Conservation (phyloP, 2,329 filamentous ascomycete genomes). For the Aureobasidium lini region DNA sequence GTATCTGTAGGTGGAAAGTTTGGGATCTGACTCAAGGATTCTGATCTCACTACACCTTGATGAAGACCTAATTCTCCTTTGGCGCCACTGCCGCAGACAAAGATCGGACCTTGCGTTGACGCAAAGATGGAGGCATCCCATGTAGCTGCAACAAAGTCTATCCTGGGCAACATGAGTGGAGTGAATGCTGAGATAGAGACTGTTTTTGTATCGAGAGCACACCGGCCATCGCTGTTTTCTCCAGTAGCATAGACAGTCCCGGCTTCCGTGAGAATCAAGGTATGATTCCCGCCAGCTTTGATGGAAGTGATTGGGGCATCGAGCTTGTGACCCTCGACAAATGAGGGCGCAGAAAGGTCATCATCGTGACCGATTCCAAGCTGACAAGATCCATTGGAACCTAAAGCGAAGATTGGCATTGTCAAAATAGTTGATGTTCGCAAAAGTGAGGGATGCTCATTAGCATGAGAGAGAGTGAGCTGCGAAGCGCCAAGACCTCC, state of each 20-base stretch:
- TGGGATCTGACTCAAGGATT: conserved; percentile 41
- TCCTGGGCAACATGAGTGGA: not conserved
- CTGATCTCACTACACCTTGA: conserved; percentile 20
- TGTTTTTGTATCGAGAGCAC: conserved; percentile 22
- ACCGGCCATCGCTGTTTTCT: conserved; percentile 44
- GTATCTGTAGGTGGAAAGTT: conserved; percentile 57
- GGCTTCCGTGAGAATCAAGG: conserved; percentile 57
- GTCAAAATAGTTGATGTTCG: not conserved
- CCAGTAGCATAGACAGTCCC: conserved; percentile 61
- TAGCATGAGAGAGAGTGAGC: not conserved
- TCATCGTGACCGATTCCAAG: conserved; percentile 39
- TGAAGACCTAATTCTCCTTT: conserved; percentile 69
- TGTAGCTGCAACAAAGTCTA: conserved; percentile 56
- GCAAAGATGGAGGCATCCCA: conserved; percentile 70
- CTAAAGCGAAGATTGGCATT: conserved; percentile 36
- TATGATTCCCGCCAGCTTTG: conserved; percentile 77
- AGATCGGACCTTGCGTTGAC: conserved; percentile 46
- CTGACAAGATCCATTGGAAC: conserved; percentile 47
- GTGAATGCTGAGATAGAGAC: not conserved
- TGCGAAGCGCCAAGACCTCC: not conserved
- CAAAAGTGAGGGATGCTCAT: no score
- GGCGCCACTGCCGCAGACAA: conserved; percentile 56
- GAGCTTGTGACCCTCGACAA: not conserved
- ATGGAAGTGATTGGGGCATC: conserved; percentile 27
- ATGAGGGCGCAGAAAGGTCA: conserved; percentile 32